Evolutionary conservation across 2,329 filamentous ascomycete species (phyloP), one percentile per base, ranked within the genome.

Genomic region (Lasiodiplodia gonubiensis): DNA sequence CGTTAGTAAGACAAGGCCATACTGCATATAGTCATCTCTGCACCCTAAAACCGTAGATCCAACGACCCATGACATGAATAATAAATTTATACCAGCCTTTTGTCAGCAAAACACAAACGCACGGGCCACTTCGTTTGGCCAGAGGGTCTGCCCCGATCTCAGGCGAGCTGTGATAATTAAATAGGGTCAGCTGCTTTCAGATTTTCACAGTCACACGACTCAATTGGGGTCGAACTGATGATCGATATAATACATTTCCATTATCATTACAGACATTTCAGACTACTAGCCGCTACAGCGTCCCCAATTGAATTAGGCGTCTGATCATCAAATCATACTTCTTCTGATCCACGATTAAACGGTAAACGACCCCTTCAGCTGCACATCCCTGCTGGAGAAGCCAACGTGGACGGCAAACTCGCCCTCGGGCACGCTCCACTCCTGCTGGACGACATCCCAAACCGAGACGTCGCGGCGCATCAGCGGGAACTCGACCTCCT

Each of bases 381-480:
- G 21, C 37, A 66, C 4, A n/a, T 68, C 66, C 63, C 51, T 52
- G 27, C 33, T 76, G 37, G 74, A 76, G 21, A 75, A 76, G 0
- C 75, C 76, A 11, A 73, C 73, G 30, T 70, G 18, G 14, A 68
- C 52, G n/a, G 74, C 70, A 1, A 37, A 60, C n/a, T 74, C 71
- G n/a, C 48, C 67, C 4, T 66, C 67, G 0, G 74, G 75, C n/a
- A 83, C 72, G 39, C 74, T 71, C 82, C 83, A 85, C 67, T 80
- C 71, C 74, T 84, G 80, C 14, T 76, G 70, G 12, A 72, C 71
- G 2, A 80, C 72, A 64, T 85, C 81, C 83, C 83, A 85, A 71
- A 81, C 82, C 71, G 82, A 85, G 10, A 85, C 66, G 66, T 86
- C 83, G 10, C 84, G 73, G 14, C 83, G 75, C 72, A 78, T 80